Evolutionary conservation across 345 rosid genomes (phyloP).

Genomic region (Cardamine chenopodiifolia): DNA sequence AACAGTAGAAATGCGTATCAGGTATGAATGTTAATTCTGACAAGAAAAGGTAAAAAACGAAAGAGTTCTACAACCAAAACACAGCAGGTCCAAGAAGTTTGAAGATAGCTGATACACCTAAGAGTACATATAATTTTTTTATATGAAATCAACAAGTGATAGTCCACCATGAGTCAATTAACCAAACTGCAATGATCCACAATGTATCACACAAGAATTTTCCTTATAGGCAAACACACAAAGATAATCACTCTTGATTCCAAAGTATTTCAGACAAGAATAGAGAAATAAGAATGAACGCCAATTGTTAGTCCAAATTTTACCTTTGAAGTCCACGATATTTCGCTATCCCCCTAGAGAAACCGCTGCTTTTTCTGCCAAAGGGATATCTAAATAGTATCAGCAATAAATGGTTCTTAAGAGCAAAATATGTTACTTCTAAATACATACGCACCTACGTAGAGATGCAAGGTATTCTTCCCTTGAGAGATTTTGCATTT

Average conservation of each 20-base stretch:
- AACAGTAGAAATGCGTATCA: constrained; percentile 30
- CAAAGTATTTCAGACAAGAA: background rate
- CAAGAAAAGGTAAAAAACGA: constrained; percentile 2
- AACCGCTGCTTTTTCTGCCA: constrained; percentile 96
- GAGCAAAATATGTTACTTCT: constrained; percentile 8
- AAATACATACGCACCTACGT: constrained; percentile 61
- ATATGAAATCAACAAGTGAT: background rate
- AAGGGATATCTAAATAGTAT: constrained; percentile 41
- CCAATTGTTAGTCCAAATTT: constrained; percentile 16
- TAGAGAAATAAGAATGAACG: background rate
- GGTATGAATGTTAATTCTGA: constrained; percentile 2
- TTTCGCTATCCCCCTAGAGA: constrained; percentile 91
- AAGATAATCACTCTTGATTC: background rate
- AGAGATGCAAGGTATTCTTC: constrained; percentile 97
- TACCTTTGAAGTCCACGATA: constrained; percentile 97
- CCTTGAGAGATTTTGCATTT: constrained; percentile 94
- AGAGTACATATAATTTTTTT: constrained; percentile 12
- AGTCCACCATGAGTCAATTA: constrained; percentile 7
- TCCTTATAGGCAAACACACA: constrained; percentile 8
- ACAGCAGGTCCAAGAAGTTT: background rate
- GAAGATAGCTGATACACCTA: constrained; percentile 25
- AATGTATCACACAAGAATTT: background rate
- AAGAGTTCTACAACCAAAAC: constrained; percentile 14
- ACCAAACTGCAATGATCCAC: constrained; percentile 16
- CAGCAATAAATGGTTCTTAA: constrained; percentile 39